Base-by-base conservation (phyloP, 2,329 filamentous ascomycete genomes). In the Colletotrichum sublineola region DNA sequence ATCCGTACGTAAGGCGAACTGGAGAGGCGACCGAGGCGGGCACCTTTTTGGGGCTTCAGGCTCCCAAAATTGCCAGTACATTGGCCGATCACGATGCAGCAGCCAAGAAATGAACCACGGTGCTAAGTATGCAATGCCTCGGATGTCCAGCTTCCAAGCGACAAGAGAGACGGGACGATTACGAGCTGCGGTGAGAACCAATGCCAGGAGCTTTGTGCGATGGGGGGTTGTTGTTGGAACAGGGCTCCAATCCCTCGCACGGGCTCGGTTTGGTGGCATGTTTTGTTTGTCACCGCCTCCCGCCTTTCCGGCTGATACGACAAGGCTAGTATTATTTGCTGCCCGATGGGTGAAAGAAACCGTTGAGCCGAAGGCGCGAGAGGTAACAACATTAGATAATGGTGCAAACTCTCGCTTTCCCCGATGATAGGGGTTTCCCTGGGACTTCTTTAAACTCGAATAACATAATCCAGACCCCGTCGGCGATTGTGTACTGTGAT, bases 211-310 rank as follows among this genome's bases (percentile, higher is more conserved):
- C 20, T 44, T 40, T 53, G 29, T 46, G 24, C 52, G 24, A 24
- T 46, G 9, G 48, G 44, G 48, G 44, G 53, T 62, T 46, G 33
- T 55, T 24, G 24, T 24, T 24, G 24, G 24, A 31, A 48, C 24
- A 38, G 56, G 67, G 63, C 44, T n/a, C 61, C 64, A 44, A 48
- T 53, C 42, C 42, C 46, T 64, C 38, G 66, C 53, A 72, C 65
- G 36, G 65, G 52, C 58, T 57, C 38, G 31, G 33, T 36, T 55
- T 53, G 24, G 14, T 50, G 48, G 20, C 46, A 42, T 33, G 42
- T 67, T 63, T 63, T 60, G 53, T 58, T 63, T 68, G 65, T 68
- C 57, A 52, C 58, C 67, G 68, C 58, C 50, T 58, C 50, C 58
- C 64, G 48, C 63, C 40, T 67, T 40, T 11, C n/a, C 6, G 33